Evolutionary conservation across 495 filamentous ascomycete genomes (phyloP), one percentile per base, ranked within the genome.

Genomic region (Amorphotheca resinae): DNA sequence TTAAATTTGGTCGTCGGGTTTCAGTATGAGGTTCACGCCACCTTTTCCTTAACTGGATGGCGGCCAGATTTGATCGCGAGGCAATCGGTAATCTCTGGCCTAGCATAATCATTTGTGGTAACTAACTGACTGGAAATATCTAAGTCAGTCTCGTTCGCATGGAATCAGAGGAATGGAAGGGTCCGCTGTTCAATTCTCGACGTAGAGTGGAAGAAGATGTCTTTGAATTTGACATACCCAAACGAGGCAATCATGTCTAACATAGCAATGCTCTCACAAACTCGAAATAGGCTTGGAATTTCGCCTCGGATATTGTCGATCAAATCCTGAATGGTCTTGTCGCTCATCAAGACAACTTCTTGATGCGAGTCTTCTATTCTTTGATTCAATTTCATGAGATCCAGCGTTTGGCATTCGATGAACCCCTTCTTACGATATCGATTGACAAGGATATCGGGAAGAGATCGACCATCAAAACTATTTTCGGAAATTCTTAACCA

Each of bases 181-280:
- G n/a, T n/a, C n/a, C n/a, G n/a, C n/a, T n/a, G n/a, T n/a, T n/a
- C n/a, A n/a, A n/a, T n/a, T n/a, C n/a, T n/a, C n/a, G n/a, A n/a
- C n/a, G 11, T 28, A 11, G 25, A 28, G 25, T 28, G 5, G 25
- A 28, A 5, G 5, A 28, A 28, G 11, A 11, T 28, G 25, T 5
- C 25, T 11, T 11, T 28, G 25, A 11, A 5, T 28, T 5, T 28
- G 5, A 28, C 25, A 4, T 14, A 20, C 18, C 14, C 79, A 59
- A 94, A 95, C 6, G 83, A 72, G 20, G 76, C 65, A n/a, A 93
- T 64, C 84, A 96, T 93, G 56, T 98, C 91, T 4, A 98, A 69
- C 59, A 86, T 73, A n/a, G 84, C 85, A 46, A 95, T 79, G 15
- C 76, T 79, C 52, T 95, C 87, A 50, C 84, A 87, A 40, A 86